Evolutionary conservation across 805 yeast genomes (phyloP), one percentile per base, ranked within the genome.

Genomic region (Ogataea degrootiae): DNA sequence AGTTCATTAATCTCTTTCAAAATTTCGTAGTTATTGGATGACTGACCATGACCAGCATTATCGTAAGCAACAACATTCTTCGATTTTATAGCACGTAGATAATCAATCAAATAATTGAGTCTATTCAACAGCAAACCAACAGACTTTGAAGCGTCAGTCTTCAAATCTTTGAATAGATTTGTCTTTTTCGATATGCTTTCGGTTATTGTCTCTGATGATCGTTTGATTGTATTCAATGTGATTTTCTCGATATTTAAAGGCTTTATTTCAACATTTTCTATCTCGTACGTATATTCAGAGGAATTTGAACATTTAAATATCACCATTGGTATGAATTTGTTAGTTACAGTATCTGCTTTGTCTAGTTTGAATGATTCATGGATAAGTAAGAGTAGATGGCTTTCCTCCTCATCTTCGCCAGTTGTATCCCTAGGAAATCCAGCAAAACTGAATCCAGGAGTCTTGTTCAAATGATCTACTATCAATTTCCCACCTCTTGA

Each of bases 201-300:
- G 2, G 33, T 31, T 35, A 37, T 37, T 21, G 22, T 36, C 23
- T 37, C 43, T 6, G 45, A n/a, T 3, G 46, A 5, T 19, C 37
- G 51, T 6, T 37, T 40, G 14, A 50, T 41, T 8, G 59, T 53
- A 41, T 49, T 46, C 41, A 56, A 37, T 14, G 45, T 49, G 11
- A 45, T 43, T 35, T 54, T 50, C 33, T 56, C 59, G 21, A 54
- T 49, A 12, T 52, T 48, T 8, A 52, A 39, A 4, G 52, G 34
- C 38, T 54, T 52, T 21, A 56, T 37, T 38, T 51, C 47, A 14
- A 45, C 37, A 14, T 38, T 15, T 8, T 39, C 37, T 5, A 44
- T 21, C 21, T 21, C 14, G 3, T 37, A n/a, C 6, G 8, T 14
- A 5, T 26, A 3, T 37, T 19, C 14, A 15, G 29, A 6, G 22